phyloP scores from a whole-genome alignment of 257 asterid species.

The Coffea eugenioides region DNA sequence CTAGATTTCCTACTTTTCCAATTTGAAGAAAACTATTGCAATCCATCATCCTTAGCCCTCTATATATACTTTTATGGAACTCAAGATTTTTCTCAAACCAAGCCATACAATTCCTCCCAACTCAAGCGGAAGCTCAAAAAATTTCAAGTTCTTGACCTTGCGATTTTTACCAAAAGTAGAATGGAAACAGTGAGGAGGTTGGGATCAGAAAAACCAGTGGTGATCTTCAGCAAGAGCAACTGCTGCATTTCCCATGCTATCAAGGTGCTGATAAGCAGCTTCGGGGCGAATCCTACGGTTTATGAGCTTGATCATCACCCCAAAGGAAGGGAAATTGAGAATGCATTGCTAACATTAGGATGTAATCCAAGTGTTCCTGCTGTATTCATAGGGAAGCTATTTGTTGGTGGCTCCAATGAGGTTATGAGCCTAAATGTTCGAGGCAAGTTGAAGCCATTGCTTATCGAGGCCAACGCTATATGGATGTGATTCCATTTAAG shows the following conservation, averaged over 20 bases:
- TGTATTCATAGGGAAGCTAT: conserved; percentile 51
- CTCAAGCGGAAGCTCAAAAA: background rate
- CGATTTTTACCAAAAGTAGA: conserved; percentile 5
- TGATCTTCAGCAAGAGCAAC: conserved; percentile 53
- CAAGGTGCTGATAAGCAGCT: conserved; percentile 35
- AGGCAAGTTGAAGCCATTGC: conserved; percentile 30
- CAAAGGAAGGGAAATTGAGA: conserved; percentile 48
- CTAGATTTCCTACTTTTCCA: background rate
- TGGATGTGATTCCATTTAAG: conserved; percentile 10
- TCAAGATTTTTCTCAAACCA: background rate
- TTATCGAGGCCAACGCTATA: conserved; percentile 18
- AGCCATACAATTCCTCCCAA: background rate
- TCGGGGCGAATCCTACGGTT: conserved; percentile 50
- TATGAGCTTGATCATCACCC: conserved; percentile 45
- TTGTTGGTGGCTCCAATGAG: conserved; percentile 64
- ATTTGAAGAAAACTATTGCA: background rate
- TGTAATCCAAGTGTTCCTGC: conserved; percentile 58
- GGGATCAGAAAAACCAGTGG: conserved; percentile 17
- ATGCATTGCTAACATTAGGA: conserved; percentile 47
- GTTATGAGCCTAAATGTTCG: conserved; percentile 52
- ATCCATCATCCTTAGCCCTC: background rate
- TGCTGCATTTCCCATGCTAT: conserved; percentile 64
- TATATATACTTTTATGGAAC: background rate
- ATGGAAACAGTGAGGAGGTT: conserved; percentile 37
- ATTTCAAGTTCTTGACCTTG: conserved; percentile 5